A percentile compares a stretch with the other conserved stretches of the same genome.
These are phyloP conservation scores for Podaxis carcinomalis DNA, from an alignment of 768 basidiomycete genomes.

Conservation along the genomic window DNA sequence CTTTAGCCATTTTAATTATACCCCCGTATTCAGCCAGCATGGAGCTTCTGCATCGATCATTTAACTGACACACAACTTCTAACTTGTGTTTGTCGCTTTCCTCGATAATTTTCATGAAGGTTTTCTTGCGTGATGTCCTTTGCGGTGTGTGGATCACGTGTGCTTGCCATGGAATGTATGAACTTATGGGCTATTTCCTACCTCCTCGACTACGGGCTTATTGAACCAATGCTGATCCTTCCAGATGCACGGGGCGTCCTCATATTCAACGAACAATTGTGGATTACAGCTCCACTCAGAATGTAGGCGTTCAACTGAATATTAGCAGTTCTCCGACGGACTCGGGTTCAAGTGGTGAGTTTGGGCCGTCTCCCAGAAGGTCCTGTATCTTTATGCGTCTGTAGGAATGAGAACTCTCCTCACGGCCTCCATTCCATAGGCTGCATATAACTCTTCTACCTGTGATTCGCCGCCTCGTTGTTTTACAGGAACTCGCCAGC, in stretches of 20 bases:
- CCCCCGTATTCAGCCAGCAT: too few relatives aligned
- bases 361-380: neutral
- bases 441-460: neutral
- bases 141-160: neutral
- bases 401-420: neutral
- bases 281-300: neutral
- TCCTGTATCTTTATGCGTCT: neutral
- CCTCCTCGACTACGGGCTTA: neutral
- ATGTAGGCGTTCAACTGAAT: neutral
- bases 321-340: neutral
- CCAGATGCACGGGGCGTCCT: neutral
- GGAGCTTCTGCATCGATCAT: too few relatives aligned
- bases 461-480: neutral
- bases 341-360: neutral
- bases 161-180: neutral
- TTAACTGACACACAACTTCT: too few relatives aligned
- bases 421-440: neutral
- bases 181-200: too few relatives aligned
- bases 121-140: too few relatives aligned
- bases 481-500: neutral
- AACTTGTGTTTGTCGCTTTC: too few relatives aligned
- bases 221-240: neutral
- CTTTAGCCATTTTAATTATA: too few relatives aligned
- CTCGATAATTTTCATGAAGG: too few relatives aligned
- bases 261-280: neutral